Base-by-base conservation (phyloP, 2,329 filamentous ascomycete species). In the Fusarium duplospermum region DNA sequence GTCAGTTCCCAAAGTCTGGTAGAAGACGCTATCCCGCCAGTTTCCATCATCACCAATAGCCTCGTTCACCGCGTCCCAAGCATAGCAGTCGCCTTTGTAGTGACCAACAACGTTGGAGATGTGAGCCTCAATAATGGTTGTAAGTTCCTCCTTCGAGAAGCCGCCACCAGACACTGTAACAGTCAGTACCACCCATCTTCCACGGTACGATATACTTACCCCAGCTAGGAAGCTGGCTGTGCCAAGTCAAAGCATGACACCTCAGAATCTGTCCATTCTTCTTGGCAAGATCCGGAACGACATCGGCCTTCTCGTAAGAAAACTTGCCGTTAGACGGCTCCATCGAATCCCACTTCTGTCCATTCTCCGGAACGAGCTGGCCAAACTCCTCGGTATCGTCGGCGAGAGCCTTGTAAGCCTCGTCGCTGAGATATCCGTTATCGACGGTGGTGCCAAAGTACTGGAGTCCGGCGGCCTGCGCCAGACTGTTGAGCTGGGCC, bases 41-140 rank as follows among this genome's bases (percentile, higher is more conserved):
- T 83, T 86, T 16, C 89, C 89, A 73, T 88, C 86, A 22, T 92
- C 90, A 66, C 87, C 86, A 45, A 91, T 84, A 6, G 87, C 88
- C 83, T 93, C 90, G 79, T 93, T 93, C 27, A 92, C 86, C 0
- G 93, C 90, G 65, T 93, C 90, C 90, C 90, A 93, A 33, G 87
- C 85, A 78, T 89, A 89, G 80, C 90, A 91, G 74, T 88, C 84
- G 64, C 89, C 87, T 79, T 87, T 87, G 83, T 88, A 92, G 80
- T 91, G 86, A 16, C 82, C 83, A 8, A 89, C 87, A 59, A 88
- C 89, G 71, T 88, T 86, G 69, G 87, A 86, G 73, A 93, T 89
- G 80, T 93, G 91, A 62, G 87, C 87, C 79, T 78, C 71, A 40
- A 83, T 82, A 22, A 89, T 86, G 5, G 83, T 82, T 16, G 86